Evolutionary conservation across 108 stramenopile genomes (phyloP).

Genomic region (Nitzschia palea): DNA sequence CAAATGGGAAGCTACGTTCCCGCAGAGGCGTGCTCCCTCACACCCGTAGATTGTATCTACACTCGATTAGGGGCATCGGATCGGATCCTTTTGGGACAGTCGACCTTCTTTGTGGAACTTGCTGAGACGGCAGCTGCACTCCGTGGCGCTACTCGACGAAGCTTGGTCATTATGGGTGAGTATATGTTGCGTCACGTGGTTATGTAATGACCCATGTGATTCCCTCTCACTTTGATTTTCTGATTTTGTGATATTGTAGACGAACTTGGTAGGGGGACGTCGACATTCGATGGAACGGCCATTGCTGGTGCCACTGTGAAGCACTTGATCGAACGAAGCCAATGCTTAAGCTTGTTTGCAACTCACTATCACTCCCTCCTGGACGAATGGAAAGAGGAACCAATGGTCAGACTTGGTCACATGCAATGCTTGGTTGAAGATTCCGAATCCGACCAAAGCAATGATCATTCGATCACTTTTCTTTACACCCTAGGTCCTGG

Average conservation of each 20-base stretch:
- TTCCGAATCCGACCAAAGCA: conserved; percentile 17
- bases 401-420: conserved; percentile 90
- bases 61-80: conserved; percentile 99
- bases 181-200: neutral
- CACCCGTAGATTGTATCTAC: conserved; percentile 98
- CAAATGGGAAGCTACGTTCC: conserved; percentile 99
- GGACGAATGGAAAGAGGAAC: conserved; percentile 89
- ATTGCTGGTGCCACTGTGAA: conserved; percentile 97
- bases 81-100: conserved; percentile 96
- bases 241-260: conserved; percentile 33
- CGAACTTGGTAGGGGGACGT: conserved; percentile 96
- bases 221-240: neutral
- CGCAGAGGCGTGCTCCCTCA: conserved; percentile 83
- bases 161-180: conserved; percentile 92
- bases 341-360: conserved; percentile 94
- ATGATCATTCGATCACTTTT: conserved; percentile 88
- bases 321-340: conserved; percentile 85
- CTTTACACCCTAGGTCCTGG: conserved; percentile 96
- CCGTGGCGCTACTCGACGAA: conserved; percentile 88
- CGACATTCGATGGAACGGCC: conserved; percentile 99
- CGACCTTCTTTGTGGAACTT: conserved; percentile 97
- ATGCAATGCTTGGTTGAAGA: conserved; percentile 97
- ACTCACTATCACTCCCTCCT: conserved; percentile 98
- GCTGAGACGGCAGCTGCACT: conserved; percentile 98
- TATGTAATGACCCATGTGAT: neutral